These are phyloP conservation scores for Lipomyces japonicus DNA, from an alignment of 805 yeast species.

Conservation along the genomic window DNA sequence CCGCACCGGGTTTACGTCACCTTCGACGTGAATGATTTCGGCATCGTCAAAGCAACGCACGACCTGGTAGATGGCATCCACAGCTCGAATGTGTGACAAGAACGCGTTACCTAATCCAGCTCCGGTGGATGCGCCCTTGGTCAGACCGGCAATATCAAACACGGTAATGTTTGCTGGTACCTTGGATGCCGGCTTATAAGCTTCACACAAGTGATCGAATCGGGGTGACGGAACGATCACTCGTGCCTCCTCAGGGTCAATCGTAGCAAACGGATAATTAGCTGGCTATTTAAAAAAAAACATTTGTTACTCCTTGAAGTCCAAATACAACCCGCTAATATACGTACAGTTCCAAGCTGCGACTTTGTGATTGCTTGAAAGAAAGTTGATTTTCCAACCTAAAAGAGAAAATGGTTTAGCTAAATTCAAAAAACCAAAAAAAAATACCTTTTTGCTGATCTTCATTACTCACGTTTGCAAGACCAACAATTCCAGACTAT, in stretches of 20 bases:
- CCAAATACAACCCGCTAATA: neutral
- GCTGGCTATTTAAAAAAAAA: constrained; percentile 59
- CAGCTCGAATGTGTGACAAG: constrained; percentile 93
- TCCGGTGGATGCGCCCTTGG: constrained; percentile 78
- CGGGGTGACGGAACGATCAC: constrained; percentile 90
- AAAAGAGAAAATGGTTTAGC: neutral
- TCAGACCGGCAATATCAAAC: constrained; percentile 95
- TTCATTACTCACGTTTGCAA: constrained; percentile 61
- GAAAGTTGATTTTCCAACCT: constrained; percentile 92
- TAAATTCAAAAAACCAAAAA: neutral
- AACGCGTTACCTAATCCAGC: constrained; percentile 90
- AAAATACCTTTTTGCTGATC: too few species aligned
- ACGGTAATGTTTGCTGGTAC: constrained; percentile 88
- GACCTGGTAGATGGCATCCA: constrained; percentile 96
- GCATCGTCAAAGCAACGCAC: constrained; percentile 98
- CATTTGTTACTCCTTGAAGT: neutral
- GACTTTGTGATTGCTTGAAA: constrained; percentile 95
- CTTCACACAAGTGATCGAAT: constrained; percentile 67
- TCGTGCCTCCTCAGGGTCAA: constrained; percentile 97
- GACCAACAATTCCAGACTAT: constrained; percentile 82
- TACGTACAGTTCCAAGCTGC: constrained; percentile 64
- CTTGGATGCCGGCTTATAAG: constrained; percentile 64
- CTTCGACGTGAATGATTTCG: constrained; percentile 94
- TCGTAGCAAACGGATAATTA: constrained; percentile 96
- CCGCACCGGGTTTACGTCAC: constrained; percentile 92